phyloP scores from a whole-genome alignment of 208 protist genomes.

The Leishmania guyanensis region DNA sequence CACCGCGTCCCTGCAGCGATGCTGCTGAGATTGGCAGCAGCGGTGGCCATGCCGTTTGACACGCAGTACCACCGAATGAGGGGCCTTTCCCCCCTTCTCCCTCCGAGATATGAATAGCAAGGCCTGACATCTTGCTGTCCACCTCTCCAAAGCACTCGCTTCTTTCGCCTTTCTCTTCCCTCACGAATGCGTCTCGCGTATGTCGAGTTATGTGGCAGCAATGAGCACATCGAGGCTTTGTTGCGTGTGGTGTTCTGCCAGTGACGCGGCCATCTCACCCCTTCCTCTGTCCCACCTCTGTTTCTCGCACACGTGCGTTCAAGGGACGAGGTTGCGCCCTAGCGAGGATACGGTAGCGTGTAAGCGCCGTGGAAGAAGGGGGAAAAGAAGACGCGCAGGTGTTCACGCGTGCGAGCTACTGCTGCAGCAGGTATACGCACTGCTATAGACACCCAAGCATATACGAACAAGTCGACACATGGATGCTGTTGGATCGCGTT shows the following conservation, averaged over 20 bases:
- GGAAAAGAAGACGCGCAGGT: background rate
- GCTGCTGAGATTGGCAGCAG: background rate
- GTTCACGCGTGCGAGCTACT: background rate
- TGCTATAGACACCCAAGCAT: background rate
- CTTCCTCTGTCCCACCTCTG: background rate
- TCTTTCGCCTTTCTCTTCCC: background rate
- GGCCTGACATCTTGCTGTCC: background rate
- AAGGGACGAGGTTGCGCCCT: background rate
- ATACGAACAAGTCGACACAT: background rate
- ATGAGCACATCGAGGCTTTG: background rate
- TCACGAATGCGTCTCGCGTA: background rate
- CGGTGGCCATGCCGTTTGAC: background rate
- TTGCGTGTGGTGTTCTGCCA: background rate
- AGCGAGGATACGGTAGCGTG: background rate
- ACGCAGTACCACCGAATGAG: background rate
- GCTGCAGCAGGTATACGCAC: background rate
- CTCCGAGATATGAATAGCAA: background rate
- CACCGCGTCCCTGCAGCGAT: background rate
- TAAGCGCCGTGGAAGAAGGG: background rate
- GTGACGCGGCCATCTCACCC: background rate
- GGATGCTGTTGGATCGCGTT: background rate
- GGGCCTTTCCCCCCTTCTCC: background rate
- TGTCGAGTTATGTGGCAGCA: background rate
- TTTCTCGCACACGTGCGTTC: background rate
- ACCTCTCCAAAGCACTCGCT: background rate